Percentiles rank a stretch among this genome's conserved stretches.
Conservation (phyloP, 345 rosid genomes). For the Salix purpurea region DNA sequence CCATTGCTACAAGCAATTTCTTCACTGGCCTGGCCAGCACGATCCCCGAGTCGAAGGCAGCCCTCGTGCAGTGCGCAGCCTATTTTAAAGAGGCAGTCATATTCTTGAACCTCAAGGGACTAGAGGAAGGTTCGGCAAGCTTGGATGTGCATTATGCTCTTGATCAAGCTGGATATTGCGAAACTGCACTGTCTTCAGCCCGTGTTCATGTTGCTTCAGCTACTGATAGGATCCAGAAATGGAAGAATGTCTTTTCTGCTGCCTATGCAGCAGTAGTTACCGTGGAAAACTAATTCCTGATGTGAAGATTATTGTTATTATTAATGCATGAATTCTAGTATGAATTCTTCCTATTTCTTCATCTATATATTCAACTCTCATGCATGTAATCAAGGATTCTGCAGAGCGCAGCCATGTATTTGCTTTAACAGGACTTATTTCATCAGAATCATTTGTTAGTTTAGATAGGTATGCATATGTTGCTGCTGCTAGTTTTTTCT, state of each 20-base stretch:
- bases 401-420: not conserved
- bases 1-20: not conserved
- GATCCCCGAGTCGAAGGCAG: not conserved
- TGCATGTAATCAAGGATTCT: not conserved
- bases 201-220: not conserved
- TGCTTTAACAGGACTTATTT: not conserved
- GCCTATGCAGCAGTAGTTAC: slow-evolving; percentile 5
- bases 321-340: not conserved
- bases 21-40: not conserved
- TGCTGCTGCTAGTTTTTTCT: no score
- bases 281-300: slow-evolving; percentile 1
- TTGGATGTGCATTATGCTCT: slow-evolving; percentile 25
- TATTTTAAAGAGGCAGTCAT: not conserved
- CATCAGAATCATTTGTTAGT: not conserved
- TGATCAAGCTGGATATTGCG: slow-evolving; percentile 7
- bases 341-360: not conserved
- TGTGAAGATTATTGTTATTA: not conserved
- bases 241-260: slow-evolving; percentile 1
- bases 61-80: not conserved
- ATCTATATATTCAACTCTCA: not conserved
- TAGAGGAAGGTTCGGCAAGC: slow-evolving; percentile 8
- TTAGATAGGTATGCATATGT: no score
- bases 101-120: slow-evolving; percentile 5
- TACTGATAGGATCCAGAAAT: not conserved
- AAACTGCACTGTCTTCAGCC: not conserved